Percentiles rank a stretch among this genome's conserved stretches.
phyloP scores from a whole-genome alignment of 495 filamentous ascomycete species.

The Neurospora sp. region DNA sequence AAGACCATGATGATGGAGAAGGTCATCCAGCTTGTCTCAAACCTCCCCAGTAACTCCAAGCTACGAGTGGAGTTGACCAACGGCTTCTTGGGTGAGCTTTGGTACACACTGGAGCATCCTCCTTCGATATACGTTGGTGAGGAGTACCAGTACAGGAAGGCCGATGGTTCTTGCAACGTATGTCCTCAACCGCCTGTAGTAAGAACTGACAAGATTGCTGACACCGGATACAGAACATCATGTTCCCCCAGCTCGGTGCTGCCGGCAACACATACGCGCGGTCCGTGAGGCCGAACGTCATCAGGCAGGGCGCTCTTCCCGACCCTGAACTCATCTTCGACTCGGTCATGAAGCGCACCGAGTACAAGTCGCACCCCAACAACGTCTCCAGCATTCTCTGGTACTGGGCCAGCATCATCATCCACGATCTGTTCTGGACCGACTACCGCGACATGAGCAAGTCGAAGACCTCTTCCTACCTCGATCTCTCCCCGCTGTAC shows the following conservation, averaged over 20 bases:
- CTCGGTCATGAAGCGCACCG: slow-evolving; percentile 41
- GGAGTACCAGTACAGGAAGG: slow-evolving; percentile 55
- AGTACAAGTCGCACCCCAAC: slow-evolving; percentile 44
- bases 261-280: slow-evolving; percentile 56
- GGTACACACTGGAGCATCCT: slow-evolving; percentile 51
- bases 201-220: not conserved
- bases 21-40: slow-evolving; percentile 64
- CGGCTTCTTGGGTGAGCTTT: slow-evolving; percentile 59
- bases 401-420: slow-evolving; percentile 84
- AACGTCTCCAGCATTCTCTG: slow-evolving; percentile 82
- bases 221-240: slow-evolving; percentile 24
- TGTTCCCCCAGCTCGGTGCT: slow-evolving; percentile 35
- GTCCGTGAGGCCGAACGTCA: slow-evolving; percentile 52
- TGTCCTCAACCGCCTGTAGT: not conserved
- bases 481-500: slow-evolving; percentile 79
- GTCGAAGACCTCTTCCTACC: slow-evolving; percentile 70
- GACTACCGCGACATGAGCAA: slow-evolving; percentile 37
- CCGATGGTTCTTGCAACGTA: slow-evolving; percentile 58
- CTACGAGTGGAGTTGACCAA: slow-evolving; percentile 56
- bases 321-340: slow-evolving; percentile 76
- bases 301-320: slow-evolving; percentile 56
- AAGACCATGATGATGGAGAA: slow-evolving; percentile 75
- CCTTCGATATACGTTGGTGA: slow-evolving; percentile 51
- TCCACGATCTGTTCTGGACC: slow-evolving; percentile 52
- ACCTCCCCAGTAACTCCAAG: slow-evolving; percentile 52